These are phyloP conservation scores for Wallemia ichthyophaga DNA, from an alignment of 1,284 basidiomycete species.

Conservation along the genomic window DNA sequence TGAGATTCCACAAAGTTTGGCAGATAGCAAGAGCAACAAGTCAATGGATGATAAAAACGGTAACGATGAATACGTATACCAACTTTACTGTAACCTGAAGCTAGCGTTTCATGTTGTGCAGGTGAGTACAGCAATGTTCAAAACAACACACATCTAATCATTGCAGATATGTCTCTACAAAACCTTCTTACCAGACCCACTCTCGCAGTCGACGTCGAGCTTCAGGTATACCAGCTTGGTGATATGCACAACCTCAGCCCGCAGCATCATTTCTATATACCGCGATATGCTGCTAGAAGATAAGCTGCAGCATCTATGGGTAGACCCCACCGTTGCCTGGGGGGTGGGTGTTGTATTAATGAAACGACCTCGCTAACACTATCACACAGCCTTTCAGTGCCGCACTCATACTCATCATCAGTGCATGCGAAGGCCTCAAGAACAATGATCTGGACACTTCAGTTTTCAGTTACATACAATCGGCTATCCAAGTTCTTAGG, in stretches of 20 bases:
- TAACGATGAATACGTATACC: not conserved
- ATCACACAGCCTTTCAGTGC: not conserved
- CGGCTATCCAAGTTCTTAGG: not conserved
- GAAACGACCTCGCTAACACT: not conserved
- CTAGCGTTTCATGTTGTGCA: not conserved
- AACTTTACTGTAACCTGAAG: not conserved
- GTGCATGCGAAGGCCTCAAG: not conserved
- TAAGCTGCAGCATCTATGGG: too few relatives aligned
- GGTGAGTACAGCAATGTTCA: not conserved
- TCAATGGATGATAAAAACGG: too few relatives aligned
- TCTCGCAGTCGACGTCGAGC: not conserved
- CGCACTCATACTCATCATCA: not conserved
- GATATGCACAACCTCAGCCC: not conserved
- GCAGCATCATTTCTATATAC: not conserved
- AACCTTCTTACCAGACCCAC: not conserved
- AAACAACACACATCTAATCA: not conserved
- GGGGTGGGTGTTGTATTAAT: not conserved
- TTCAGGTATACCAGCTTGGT: not conserved
- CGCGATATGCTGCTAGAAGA: not conserved
- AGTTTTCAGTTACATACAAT: not conserved
- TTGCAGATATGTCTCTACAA: not conserved
- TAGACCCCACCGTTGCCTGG: too few relatives aligned
- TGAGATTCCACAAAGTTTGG: not conserved
- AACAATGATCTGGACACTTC: not conserved
- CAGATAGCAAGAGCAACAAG: too few relatives aligned